Evolutionary conservation across 2,329 filamentous ascomycete species (phyloP), one percentile per base, ranked within the genome.

Genomic region (Aureobasidium vineae): DNA sequence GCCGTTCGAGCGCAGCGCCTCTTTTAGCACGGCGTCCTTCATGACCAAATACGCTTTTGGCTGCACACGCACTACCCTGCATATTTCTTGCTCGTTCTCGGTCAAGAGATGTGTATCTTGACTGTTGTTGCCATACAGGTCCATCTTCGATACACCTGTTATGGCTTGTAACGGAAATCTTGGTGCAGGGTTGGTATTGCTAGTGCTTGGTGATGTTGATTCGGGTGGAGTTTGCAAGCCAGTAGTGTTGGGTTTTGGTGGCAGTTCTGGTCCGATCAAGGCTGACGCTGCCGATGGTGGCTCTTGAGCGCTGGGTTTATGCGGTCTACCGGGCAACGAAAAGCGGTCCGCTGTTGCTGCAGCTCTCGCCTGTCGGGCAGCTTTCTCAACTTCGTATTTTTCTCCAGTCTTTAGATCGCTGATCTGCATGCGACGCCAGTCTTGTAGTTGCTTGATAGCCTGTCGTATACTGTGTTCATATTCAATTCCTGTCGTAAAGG

Each of bases 41-140:
- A 98, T 92, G 74, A 92, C 92, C 5, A 97, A 79, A 76, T 97
- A 99, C 1, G 95, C 91, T 80, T 99, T 99, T 0, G 95, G 95
- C 77, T 95, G 90, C 63, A 99, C 80, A 49, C 92, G 86, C 16
- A 96, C 84, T 47, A 90, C 84, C 71, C 91, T 90, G 79, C 95
- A 99, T 0, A 99, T 81, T 73, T 96, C 91, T 5, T 86, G 82
- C 77, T 99, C 95, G 70, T 96, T 92, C 0, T 88, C 84, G 0
- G 90, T 91, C 50, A 99, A 81, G 0, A 99, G 85, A 73, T 98
- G 95, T 33, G 94, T 79, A 75, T 98, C 95, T 0, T 90, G 85
- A 0, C 90, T 88, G 41, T 87, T 90, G 65, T 96, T 90, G 71
- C 89, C 88, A 66, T 86, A 88, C 67, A 96, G 83, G 63, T 85